phyloP scores from a whole-genome alignment of 306 rosid genomes.

The Acacia acuminata region DNA sequence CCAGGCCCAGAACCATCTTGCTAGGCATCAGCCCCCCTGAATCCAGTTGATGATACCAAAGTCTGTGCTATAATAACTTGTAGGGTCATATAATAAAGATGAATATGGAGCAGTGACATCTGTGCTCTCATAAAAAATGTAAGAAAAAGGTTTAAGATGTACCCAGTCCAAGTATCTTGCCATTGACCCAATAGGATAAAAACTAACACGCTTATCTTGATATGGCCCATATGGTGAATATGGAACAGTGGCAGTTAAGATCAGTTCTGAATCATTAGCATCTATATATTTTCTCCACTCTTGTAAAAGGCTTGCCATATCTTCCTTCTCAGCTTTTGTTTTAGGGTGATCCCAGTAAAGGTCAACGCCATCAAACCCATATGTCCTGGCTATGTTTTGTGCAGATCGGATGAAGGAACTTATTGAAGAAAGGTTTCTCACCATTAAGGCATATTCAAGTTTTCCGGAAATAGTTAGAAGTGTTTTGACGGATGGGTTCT shows the following conservation, averaged over 20 bases:
- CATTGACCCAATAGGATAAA: background rate
- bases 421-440: constrained; percentile 16
- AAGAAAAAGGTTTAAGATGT: background rate
- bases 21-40: background rate
- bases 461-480: constrained; percentile 30
- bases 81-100: background rate
- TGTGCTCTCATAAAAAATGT: background rate
- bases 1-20: background rate
- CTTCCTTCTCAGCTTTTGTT: background rate
- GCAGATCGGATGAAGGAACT: constrained; percentile 44
- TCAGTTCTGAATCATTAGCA: background rate
- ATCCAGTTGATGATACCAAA: background rate
- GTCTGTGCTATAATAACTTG: background rate
- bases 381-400: constrained; percentile 20
- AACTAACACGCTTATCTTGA: too few species aligned
- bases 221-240: background rate
- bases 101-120: background rate
- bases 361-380: constrained; percentile 40
- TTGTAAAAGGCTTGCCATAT: background rate
- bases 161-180: background rate
- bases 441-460: background rate
- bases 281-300: background rate
- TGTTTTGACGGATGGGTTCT: constrained; percentile 38
- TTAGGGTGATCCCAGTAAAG: background rate
- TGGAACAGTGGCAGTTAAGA: background rate